Percentiles rank a stretch among this genome's conserved stretches.
Evolutionary conservation across 2,329 filamentous ascomycete genomes (phyloP).

Genomic region (Penicillium capsulatum): DNA sequence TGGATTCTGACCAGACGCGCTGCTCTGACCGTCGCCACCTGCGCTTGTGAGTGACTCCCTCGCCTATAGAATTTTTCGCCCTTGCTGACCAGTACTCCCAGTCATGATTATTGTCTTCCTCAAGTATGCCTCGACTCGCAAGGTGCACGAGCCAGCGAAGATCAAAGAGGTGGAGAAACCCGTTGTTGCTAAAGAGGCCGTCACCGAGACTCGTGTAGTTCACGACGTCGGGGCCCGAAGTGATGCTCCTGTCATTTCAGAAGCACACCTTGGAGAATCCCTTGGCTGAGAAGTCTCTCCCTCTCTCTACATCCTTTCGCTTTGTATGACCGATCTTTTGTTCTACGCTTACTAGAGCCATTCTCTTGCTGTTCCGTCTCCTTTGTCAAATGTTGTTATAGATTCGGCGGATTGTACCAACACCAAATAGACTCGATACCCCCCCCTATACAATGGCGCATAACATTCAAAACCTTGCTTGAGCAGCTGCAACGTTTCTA

Average conservation of each 20-base stretch:
- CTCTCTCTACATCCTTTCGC: neutral
- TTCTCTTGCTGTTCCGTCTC: too few relatives aligned
- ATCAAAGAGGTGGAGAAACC: constrained; percentile 31
- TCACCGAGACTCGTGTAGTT: constrained; percentile 22
- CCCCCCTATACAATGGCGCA: too few relatives aligned
- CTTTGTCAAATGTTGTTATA: too few relatives aligned
- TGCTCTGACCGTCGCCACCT: constrained; percentile 54
- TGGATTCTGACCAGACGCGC: constrained; percentile 74
- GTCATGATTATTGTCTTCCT: constrained; percentile 48
- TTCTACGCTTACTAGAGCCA: too few relatives aligned
- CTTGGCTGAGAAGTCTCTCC: constrained; percentile 23
- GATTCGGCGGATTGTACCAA: constrained; percentile 9
- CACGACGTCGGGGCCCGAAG: constrained; percentile 16
- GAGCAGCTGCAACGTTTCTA: too few relatives aligned
- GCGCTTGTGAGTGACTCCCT: constrained; percentile 41
- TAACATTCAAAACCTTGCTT: too few relatives aligned
- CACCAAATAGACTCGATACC: too few relatives aligned
- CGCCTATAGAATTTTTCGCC: neutral
- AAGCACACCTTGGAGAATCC: constrained; percentile 28
- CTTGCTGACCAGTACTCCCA: constrained; percentile 20
- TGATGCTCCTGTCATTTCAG: constrained; percentile 12
- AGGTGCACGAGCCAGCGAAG: constrained; percentile 33
- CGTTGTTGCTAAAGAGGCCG: constrained; percentile 26
- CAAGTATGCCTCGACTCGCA: constrained; percentile 42
- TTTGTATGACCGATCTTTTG: too few relatives aligned